Conservation (phyloP, 2,329 filamentous ascomycete species). For the Fusarium euwallaceae region DNA sequence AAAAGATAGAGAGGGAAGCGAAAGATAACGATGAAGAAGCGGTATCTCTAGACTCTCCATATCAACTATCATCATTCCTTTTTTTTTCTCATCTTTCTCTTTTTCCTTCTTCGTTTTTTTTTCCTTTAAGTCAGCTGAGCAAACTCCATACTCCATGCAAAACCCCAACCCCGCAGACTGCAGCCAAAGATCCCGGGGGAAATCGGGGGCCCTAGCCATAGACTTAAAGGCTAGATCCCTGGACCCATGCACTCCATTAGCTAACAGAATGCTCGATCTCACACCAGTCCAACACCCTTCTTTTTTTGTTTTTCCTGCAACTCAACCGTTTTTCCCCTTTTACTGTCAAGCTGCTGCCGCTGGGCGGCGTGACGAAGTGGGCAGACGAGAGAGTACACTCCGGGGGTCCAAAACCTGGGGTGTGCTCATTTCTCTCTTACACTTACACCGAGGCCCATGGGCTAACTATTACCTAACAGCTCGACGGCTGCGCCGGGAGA, state of each 20-base stretch:
- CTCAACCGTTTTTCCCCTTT: neutral
- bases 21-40: neutral
- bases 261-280: conserved; percentile 25
- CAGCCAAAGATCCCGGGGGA: conserved; percentile 28
- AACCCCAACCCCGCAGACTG: conserved; percentile 30
- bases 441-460: neutral
- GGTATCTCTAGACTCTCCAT: neutral
- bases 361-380: neutral
- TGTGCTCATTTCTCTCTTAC: conserved; percentile 9
- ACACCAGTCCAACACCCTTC: conserved; percentile 6
- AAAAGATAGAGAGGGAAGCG: neutral
- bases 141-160: conserved; percentile 33
- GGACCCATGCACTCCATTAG: conserved; percentile 27
- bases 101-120: conserved; percentile 9
- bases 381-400: neutral
- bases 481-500: conserved; percentile 2
- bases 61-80: neutral
- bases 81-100: neutral
- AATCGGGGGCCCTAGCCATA: conserved; percentile 30
- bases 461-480: conserved; percentile 32
- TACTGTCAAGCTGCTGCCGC: neutral
- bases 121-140: neutral
- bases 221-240: conserved; percentile 6
- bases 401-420: neutral
- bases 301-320: neutral